Evolutionary conservation across 345 rosid genomes (phyloP), one percentile per base, ranked within the genome.

Genomic region (Boechera divaricarpa): DNA sequence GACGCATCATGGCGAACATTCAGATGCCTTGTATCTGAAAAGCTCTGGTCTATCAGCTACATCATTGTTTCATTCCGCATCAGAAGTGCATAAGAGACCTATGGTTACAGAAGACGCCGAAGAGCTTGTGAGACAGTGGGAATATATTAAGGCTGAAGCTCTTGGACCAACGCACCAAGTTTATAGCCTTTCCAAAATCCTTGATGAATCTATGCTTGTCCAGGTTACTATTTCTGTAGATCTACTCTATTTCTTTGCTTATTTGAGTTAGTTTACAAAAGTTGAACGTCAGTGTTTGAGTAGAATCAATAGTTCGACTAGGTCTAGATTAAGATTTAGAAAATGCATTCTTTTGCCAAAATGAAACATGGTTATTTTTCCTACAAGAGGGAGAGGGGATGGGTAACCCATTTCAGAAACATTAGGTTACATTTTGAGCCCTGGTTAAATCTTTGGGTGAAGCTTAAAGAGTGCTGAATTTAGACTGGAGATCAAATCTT

Each of bases 21-120:
- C 77, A 49, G 85, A 74, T 69, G 73, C 81, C 75, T 55, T 74
- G 67, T 79, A 73, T 61, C 44, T 67, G 28, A 77, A 82, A 64
- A 82, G 63, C 56, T 62, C 86, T 11, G 62, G 78, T 67, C 84
- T 81, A 52, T 77, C 86, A 55, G 81, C 89, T 77, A 78, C 87
- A 63, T 42, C 85, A 70, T 45, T 82, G 70, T 77, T 90, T 71
- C 81, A 85, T 35, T 82, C 86, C 11, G 69, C 47, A 31, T 62
- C 71, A 28, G 77, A 72, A 49, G 73, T 75, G 52, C 76, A 83
- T 53, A 86, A 81, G 82, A 89, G 82, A 78, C 82, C 80, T 55
- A 95, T 95, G 98, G 82, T 89, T 60, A 62, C 81, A 49, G 94
- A 90, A 81, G 98, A 95, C 56, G 98, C 99, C 36, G 99, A 95